Percentiles rank a stretch among this genome's conserved stretches.
These are phyloP conservation scores for Lepiota venenata DNA, from an alignment of 768 basidiomycete genomes.

Conservation along the genomic window DNA sequence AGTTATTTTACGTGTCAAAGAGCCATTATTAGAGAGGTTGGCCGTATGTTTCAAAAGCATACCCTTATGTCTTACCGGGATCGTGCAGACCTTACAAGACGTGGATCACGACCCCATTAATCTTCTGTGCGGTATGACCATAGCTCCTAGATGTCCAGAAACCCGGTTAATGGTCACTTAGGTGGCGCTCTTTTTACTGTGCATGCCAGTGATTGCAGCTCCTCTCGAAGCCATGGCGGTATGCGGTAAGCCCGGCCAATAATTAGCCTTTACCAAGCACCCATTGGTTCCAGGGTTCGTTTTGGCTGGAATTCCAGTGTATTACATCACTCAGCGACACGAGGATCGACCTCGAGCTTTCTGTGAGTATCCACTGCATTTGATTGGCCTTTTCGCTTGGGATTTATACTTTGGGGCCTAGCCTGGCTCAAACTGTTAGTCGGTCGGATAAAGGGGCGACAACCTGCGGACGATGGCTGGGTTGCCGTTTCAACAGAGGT, in stretches of 20 bases:
- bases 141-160: background rate
- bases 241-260: slow-evolving; percentile 51
- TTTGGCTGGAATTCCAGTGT: slow-evolving; percentile 75
- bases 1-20: slow-evolving; percentile 84
- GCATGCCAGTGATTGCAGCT: slow-evolving; percentile 93
- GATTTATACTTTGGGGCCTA: slow-evolving; percentile 18
- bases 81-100: slow-evolving; percentile 84
- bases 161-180: slow-evolving; percentile 22
- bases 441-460: slow-evolving; percentile 48
- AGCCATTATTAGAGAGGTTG: slow-evolving; percentile 83
- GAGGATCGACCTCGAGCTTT: slow-evolving; percentile 36
- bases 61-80: background rate
- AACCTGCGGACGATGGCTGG: slow-evolving; percentile 63
- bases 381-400: background rate
- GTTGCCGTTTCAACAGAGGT: slow-evolving; percentile 71
- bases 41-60: slow-evolving; percentile 9
- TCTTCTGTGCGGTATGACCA: slow-evolving; percentile 75
- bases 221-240: slow-evolving; percentile 87
- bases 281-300: slow-evolving; percentile 57
- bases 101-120: slow-evolving; percentile 87
- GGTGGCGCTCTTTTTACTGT: slow-evolving; percentile 87
- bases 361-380: slow-evolving; percentile 30
- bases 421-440: slow-evolving; percentile 26
- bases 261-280: background rate
- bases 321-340: slow-evolving; percentile 68